A percentile compares a stretch with the other conserved stretches of the same genome.
phyloP scores from a whole-genome alignment of 805 yeast genomes.

The Kockiozyma suomiensis region DNA sequence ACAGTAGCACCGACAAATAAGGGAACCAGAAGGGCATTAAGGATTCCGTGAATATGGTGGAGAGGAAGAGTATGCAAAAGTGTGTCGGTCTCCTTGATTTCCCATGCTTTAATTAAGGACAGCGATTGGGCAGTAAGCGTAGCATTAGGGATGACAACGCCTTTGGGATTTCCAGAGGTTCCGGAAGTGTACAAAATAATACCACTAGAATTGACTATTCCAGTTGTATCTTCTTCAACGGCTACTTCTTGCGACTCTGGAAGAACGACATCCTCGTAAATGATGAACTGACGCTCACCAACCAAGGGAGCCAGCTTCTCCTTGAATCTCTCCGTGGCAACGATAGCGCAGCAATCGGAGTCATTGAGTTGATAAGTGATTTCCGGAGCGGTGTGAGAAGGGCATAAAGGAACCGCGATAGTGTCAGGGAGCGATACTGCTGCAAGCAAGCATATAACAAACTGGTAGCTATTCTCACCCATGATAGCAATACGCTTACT shows the following conservation, averaged over 20 bases:
- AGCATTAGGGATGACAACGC: slow-evolving; percentile 41
- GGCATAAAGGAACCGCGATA: slow-evolving; percentile 42
- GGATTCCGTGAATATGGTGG: slow-evolving; percentile 44
- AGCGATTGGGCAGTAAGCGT: slow-evolving; percentile 41
- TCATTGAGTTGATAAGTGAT: slow-evolving; percentile 41
- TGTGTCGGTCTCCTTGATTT: slow-evolving; percentile 36
- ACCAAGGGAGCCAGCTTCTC: slow-evolving; percentile 35
- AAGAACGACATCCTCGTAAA: slow-evolving; percentile 32
- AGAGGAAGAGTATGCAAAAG: slow-evolving; percentile 43
- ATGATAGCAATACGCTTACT: slow-evolving; percentile 41
- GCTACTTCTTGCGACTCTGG: slow-evolving; percentile 10
- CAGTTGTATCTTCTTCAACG: slow-evolving; percentile 7
- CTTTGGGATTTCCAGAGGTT: slow-evolving; percentile 44
- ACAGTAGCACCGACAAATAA: slow-evolving; percentile 41
- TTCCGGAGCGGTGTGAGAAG: slow-evolving; percentile 42
- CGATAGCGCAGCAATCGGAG: slow-evolving; percentile 38
- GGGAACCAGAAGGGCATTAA: slow-evolving; percentile 42
- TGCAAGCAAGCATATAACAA: slow-evolving; percentile 39
- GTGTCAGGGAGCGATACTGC: slow-evolving; percentile 39
- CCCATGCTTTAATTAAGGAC: slow-evolving; percentile 42
- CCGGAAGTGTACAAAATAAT: slow-evolving; percentile 44
- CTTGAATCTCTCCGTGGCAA: slow-evolving; percentile 39
- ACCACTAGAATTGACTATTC: slow-evolving; percentile 29
- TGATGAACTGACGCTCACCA: slow-evolving; percentile 22
- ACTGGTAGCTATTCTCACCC: slow-evolving; percentile 44